Percentiles rank a stretch among this genome's conserved stretches.
Conservation (phyloP, 2,329 filamentous ascomycete species). For the Diaporthe australafricana region DNA sequence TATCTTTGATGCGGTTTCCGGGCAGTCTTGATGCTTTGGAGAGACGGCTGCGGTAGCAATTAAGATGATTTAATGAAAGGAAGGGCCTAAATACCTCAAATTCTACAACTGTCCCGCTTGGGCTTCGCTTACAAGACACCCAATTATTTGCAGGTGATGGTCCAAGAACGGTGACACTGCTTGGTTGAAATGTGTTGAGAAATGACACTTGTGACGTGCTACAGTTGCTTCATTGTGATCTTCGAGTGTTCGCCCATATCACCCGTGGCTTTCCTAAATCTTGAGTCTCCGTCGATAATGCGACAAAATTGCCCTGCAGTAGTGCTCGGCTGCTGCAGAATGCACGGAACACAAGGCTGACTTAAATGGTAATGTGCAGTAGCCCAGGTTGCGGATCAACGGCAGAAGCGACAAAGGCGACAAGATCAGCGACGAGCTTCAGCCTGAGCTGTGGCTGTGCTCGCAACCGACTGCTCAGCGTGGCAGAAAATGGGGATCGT, state of each 20-base stretch:
- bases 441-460: constrained; percentile 7
- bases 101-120: not conserved
- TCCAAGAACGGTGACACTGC: not conserved
- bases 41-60: constrained; percentile 2
- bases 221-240: not conserved
- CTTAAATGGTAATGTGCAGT: not conserved
- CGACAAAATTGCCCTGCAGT: not conserved
- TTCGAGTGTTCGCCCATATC: not conserved
- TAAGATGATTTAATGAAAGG: constrained; percentile 13
- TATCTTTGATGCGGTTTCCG: not conserved
- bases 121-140: not conserved
- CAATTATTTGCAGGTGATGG: not conserved
- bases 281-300: not conserved
- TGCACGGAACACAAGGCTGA: not conserved
- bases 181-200: not conserved
- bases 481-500: not conserved
- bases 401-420: not conserved
- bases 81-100: not conserved
- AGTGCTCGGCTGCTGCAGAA: not conserved
- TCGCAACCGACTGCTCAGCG: not conserved
- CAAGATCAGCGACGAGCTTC: not conserved
- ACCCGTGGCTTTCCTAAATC: not conserved
- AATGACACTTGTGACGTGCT: not conserved
- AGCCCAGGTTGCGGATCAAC: not conserved
- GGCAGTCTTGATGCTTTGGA: not conserved